phyloP scores from a whole-genome alignment of 306 rosid species.

The Cicer yamashitae region DNA sequence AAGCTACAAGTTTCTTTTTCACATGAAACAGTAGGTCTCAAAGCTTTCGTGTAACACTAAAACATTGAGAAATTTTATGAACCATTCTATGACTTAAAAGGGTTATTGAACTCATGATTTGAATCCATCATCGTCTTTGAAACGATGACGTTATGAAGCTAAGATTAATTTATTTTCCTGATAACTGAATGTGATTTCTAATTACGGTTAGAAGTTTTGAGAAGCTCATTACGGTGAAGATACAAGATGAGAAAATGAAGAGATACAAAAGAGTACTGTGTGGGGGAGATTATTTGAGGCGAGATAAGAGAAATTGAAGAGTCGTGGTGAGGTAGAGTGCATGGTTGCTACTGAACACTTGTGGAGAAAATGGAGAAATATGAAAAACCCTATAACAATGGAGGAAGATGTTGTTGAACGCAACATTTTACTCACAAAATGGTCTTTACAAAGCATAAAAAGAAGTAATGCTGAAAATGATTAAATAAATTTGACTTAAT shows the following conservation, averaged over 20 bases:
- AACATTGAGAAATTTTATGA: constrained; percentile 48
- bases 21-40: constrained; percentile 48
- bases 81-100: constrained; percentile 55
- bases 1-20: constrained; percentile 39
- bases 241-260: neutral
- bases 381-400: no score
- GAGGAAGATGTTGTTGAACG: no score
- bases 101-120: constrained; percentile 62
- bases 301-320: no score
- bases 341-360: no score
- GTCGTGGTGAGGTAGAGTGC: no score
- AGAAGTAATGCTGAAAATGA: no score
- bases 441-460: no score
- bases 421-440: no score
- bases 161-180: neutral
- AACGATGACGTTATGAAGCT: neutral
- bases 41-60: constrained; percentile 51
- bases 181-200: neutral
- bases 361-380: no score
- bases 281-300: no score
- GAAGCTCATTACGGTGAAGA: constrained; percentile 24
- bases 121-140: constrained; percentile 59
- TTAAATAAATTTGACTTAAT: no score
- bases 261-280: neutral
- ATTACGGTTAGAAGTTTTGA: constrained; percentile 36